Evolutionary conservation across 2,329 filamentous ascomycete species (phyloP).

Genomic region (Fusarium veterinarium): DNA sequence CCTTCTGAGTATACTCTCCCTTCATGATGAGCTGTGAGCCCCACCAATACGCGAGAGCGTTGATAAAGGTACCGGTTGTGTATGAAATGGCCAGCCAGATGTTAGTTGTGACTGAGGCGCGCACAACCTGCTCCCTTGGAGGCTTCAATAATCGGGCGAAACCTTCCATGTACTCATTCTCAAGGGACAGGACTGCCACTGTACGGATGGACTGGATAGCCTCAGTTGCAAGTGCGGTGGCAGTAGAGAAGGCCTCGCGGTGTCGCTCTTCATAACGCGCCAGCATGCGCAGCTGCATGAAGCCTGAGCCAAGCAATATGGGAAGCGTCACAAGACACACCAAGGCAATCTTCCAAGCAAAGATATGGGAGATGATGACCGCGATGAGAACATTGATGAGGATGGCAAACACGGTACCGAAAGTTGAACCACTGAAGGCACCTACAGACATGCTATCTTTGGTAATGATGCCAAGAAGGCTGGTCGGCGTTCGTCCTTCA

Average conservation of each 20-base stretch:
- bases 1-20: neutral
- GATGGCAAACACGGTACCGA: neutral
- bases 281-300: neutral
- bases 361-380: neutral
- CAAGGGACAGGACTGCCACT: neutral
- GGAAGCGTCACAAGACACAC: neutral
- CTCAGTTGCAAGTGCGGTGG: neutral
- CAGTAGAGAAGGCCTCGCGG: neutral
- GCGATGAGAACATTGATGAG: neutral
- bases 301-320: neutral
- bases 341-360: neutral
- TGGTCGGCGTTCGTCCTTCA: neutral
- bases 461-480: neutral
- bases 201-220: neutral
- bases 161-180: neutral
- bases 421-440: neutral
- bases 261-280: neutral
- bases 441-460: neutral
- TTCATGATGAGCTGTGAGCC: neutral
- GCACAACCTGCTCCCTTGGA: neutral
- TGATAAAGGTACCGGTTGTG: neutral
- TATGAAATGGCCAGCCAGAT: neutral
- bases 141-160: neutral
- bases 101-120: neutral
- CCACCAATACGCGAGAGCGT: neutral